Evolutionary conservation across 805 yeast genomes (phyloP), one percentile per base, ranked within the genome.

Genomic region (Middelhovenomyces tepae): DNA sequence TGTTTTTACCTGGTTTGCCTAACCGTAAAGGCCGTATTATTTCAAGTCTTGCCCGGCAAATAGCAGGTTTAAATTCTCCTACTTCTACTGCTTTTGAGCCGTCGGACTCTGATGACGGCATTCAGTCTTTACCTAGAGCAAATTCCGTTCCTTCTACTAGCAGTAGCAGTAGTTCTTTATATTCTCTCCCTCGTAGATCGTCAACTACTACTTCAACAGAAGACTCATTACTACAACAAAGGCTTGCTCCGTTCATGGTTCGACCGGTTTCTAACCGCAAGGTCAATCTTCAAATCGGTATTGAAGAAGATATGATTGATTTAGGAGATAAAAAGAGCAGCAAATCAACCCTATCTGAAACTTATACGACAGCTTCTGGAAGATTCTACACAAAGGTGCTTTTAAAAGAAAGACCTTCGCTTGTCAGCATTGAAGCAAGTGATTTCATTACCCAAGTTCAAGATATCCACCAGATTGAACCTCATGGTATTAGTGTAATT

Each of bases 191-290:
- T n/a, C n/a, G n/a, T n/a, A 34, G 38, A 20, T 7, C 42, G 22
- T 16, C 39, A 13, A 13, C 16, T 18, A 8, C 14, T 14, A 22
- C 30, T 14, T 43, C 44, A 17, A 43, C 34, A 16, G n/a, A 49
- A 18, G 82, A 75, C 35, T 70, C 62, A 6, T 56, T 67, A 1
- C 60, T 86, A 22, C 71, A 68, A 40, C 76, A 75, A 28, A 61
- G 96, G 39, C 62, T 86, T 37, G 66, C 75, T 7, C 76, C 78
- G 3, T 80, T 87, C 39, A 66, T 85, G 32, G 77, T 86, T 1
- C 65, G 78, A 32, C 69, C 78, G 3, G 62, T 86, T 7, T 69
- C 84, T 1, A 64, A 64, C 35, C 66, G 78, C 1, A 71, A 69
- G 16, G 39, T 81, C 4, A 57, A 59, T 0, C 58, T 85, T 10